Percentiles rank a stretch among this genome's conserved stretches.
Evolutionary conservation across 1,284 basidiomycete genomes (phyloP).

Genomic region (Phellinidium pouzarii): DNA sequence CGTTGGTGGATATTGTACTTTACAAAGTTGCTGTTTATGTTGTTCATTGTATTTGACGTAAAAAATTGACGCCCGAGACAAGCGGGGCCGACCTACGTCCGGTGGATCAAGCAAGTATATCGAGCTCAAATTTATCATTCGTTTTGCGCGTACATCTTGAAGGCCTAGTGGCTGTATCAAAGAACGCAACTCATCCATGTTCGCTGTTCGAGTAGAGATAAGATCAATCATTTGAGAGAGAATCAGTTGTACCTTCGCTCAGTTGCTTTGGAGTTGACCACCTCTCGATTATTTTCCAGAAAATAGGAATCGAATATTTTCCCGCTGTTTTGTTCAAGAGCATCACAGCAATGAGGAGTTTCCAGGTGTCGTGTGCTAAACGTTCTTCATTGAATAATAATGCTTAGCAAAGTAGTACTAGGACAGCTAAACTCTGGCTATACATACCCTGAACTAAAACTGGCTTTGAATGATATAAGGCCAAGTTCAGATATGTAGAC

Average conservation of each 20-base stretch:
- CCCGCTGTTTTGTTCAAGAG: conserved; percentile 52
- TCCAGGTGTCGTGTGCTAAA: conserved; percentile 47
- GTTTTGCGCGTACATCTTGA: conserved; percentile 41
- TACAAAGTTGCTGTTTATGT: conserved; percentile 10
- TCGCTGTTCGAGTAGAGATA: conserved; percentile 25
- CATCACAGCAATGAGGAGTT: conserved; percentile 45
- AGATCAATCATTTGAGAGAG: conserved; percentile 13
- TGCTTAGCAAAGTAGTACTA: not conserved
- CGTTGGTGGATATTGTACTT: conserved; percentile 34
- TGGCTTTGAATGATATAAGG: conserved; percentile 31
- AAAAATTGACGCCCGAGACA: conserved; percentile 24
- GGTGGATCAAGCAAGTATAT: conserved; percentile 41
- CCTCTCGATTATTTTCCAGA: conserved; percentile 42
- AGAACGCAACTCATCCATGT: conserved; percentile 33
- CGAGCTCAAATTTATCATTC: conserved; percentile 43
- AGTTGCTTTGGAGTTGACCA: conserved; percentile 51
- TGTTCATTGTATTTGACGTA: conserved; percentile 6
- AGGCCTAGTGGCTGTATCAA: conserved; percentile 46
- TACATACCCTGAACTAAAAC: conserved; percentile 37
- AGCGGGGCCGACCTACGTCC: conserved; percentile 25
- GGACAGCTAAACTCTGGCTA: not conserved
- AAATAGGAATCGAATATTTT: conserved; percentile 45
- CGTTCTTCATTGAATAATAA: conserved; percentile 30
- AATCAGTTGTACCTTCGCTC: conserved; percentile 35
- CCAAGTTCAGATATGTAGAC: conserved; percentile 20